Evolutionary conservation across 805 yeast species (phyloP).

Genomic region (Ogataea methylovora): DNA sequence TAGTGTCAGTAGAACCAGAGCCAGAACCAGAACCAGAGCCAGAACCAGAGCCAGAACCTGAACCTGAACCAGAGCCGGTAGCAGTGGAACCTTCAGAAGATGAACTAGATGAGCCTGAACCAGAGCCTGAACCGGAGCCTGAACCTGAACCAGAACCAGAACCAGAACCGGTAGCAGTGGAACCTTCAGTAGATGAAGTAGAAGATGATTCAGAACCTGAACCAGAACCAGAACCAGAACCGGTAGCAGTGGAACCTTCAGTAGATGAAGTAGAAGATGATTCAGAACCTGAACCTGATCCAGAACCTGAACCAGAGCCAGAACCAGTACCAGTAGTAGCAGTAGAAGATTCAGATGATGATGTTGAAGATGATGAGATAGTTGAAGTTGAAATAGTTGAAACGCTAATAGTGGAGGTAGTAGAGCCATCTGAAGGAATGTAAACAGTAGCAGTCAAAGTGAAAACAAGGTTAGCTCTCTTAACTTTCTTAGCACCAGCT

Average conservation of each 20-base stretch:
- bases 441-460: too few relatives aligned
- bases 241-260: too few relatives aligned
- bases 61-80: not conserved
- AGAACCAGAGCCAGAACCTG: conserved; percentile 1
- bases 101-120: not conserved
- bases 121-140: not conserved
- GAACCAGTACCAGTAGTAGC: not conserved
- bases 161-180: not conserved
- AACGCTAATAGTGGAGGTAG: not conserved
- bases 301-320: not conserved
- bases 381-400: too few relatives aligned
- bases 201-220: not conserved
- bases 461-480: too few relatives aligned
- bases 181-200: not conserved
- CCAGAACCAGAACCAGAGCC: conserved; percentile 1
- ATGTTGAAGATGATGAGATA: too few relatives aligned
- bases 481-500: too few relatives aligned
- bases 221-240: not conserved
- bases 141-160: not conserved
- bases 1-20: not conserved
- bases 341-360: too few relatives aligned
- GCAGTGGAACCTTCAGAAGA: not conserved
- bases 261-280: too few relatives aligned
- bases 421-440: not conserved
- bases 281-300: not conserved